Percentiles rank a stretch among this genome's conserved stretches.
Conservation (phyloP, 768 basidiomycete species). For the Panaeolus cyanescens region DNA sequence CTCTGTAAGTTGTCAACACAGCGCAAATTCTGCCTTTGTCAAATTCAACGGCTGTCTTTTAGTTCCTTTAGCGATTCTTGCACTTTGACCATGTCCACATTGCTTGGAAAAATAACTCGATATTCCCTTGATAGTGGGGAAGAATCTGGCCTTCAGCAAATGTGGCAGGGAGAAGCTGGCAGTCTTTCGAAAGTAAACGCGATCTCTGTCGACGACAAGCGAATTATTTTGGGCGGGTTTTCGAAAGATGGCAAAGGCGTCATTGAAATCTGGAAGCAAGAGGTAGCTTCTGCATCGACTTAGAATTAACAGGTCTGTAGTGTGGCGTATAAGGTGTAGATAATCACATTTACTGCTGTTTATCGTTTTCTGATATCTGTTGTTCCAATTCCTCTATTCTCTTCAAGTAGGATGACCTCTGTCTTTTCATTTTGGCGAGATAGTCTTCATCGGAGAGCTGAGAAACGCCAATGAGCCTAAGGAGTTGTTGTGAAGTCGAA, state of each 20-base stretch:
- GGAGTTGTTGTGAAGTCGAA: conserved; percentile 39
- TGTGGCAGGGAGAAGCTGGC: conserved; percentile 47
- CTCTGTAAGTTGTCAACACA: conserved; percentile 48
- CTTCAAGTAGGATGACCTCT: conserved; percentile 54
- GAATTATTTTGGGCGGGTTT: conserved; percentile 65
- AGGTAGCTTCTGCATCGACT: neutral
- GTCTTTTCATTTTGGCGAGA: conserved; percentile 54
- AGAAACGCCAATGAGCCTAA: conserved; percentile 50
- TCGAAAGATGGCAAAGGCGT: conserved; percentile 56
- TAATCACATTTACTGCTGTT: neutral
- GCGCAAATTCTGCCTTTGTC: neutral
- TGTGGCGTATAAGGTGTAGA: neutral
- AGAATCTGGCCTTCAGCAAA: conserved; percentile 38
- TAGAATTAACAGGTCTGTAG: neutral
- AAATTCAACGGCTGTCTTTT: neutral
- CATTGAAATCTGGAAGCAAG: conserved; percentile 61
- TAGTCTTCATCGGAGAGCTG: conserved; percentile 76
- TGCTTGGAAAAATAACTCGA: conserved; percentile 58
- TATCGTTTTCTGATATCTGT: conserved; percentile 31
- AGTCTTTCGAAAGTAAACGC: conserved; percentile 67
- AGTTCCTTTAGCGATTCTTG: conserved; percentile 27
- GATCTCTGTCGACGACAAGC: conserved; percentile 46
- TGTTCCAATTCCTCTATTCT: conserved; percentile 62
- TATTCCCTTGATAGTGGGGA: conserved; percentile 46
- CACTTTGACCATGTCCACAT: conserved; percentile 55